Conservation (phyloP, 2,329 filamentous ascomycete genomes). For the Pseudogymnoascus sp. region DNA sequence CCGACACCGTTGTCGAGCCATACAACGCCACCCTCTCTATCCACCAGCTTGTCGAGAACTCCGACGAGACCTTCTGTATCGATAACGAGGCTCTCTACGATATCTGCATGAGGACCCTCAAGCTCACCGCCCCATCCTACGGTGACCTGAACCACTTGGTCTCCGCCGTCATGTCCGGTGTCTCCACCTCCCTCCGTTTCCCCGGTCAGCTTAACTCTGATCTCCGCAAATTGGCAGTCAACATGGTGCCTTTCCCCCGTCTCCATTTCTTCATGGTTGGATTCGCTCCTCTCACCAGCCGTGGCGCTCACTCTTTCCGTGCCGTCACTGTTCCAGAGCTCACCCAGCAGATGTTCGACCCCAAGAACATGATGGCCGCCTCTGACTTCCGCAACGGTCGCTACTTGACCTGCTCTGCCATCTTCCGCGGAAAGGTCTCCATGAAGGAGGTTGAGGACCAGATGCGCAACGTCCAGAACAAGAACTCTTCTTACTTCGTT, state of each 20-base stretch:
- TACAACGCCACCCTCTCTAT: slow-evolving; percentile 99
- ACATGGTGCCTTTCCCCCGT: slow-evolving; percentile 99
- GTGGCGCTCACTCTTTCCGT: slow-evolving; percentile 88
- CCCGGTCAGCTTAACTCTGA: slow-evolving; percentile 99
- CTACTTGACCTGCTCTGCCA: slow-evolving; percentile 98
- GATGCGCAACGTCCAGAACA: slow-evolving; percentile 99
- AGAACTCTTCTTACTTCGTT: slow-evolving; percentile 99
- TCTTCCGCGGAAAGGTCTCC: slow-evolving; percentile 99
- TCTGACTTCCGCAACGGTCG: slow-evolving; percentile 99
- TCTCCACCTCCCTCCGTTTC: slow-evolving; percentile 98
- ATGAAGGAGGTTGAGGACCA: slow-evolving; percentile 99
- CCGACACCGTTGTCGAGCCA: slow-evolving; percentile 97
- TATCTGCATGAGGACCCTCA: slow-evolving; percentile 99
- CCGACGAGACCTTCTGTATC: slow-evolving; percentile 99
- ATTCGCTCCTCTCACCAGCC: slow-evolving; percentile 95
- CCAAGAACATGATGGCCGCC: slow-evolving; percentile 99
- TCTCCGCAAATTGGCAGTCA: slow-evolving; percentile 97
- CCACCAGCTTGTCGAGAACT: slow-evolving; percentile 99
- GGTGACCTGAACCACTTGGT: slow-evolving; percentile 99
- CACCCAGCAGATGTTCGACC: slow-evolving; percentile 99
- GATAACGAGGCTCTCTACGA: slow-evolving; percentile 99
- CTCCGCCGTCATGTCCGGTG: slow-evolving; percentile 98
- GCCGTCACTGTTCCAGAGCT: slow-evolving; percentile 95
- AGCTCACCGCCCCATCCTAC: slow-evolving; percentile 97
- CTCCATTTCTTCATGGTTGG: slow-evolving; percentile 99